Evolutionary conservation across 2,329 filamentous ascomycete genomes (phyloP).

Genomic region (Elsinoe fawcettii): DNA sequence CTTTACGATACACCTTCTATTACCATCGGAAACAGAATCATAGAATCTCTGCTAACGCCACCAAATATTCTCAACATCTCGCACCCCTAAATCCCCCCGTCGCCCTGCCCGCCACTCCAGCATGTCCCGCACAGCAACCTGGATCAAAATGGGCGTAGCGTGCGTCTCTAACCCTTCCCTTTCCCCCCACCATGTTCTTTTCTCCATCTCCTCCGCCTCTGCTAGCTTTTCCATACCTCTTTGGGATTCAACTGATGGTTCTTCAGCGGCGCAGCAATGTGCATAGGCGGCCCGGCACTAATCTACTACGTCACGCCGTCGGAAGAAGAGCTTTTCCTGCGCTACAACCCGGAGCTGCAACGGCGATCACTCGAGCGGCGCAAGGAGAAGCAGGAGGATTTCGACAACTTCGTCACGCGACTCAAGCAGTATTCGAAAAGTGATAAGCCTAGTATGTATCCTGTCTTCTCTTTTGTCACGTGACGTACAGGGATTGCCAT

Average conservation of each 20-base stretch:
- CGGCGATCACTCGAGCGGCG: slow-evolving; percentile 75
- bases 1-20: not conserved
- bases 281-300: slow-evolving; percentile 77
- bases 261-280: slow-evolving; percentile 59
- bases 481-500: too few species aligned
- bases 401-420: slow-evolving; percentile 75
- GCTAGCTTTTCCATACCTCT: too few species aligned
- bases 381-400: slow-evolving; percentile 70
- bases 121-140: slow-evolving; percentile 34
- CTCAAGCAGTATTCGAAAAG: slow-evolving; percentile 87
- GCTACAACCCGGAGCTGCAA: slow-evolving; percentile 92
- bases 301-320: slow-evolving; percentile 73
- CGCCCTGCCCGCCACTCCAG: not conserved
- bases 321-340: slow-evolving; percentile 83
- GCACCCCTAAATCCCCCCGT: not conserved
- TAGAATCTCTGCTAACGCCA: not conserved
- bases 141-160: slow-evolving; percentile 63
- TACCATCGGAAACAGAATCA: not conserved
- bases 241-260: too few species aligned
- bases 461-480: not conserved
- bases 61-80: too few species aligned
- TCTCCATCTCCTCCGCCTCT: too few species aligned
- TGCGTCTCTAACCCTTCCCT: slow-evolving; percentile 41
- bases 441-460: slow-evolving; percentile 72
- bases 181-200: too few species aligned